Evolutionary conservation across 441 rosid species (phyloP).

Genomic region (Eruca vesicaria): DNA sequence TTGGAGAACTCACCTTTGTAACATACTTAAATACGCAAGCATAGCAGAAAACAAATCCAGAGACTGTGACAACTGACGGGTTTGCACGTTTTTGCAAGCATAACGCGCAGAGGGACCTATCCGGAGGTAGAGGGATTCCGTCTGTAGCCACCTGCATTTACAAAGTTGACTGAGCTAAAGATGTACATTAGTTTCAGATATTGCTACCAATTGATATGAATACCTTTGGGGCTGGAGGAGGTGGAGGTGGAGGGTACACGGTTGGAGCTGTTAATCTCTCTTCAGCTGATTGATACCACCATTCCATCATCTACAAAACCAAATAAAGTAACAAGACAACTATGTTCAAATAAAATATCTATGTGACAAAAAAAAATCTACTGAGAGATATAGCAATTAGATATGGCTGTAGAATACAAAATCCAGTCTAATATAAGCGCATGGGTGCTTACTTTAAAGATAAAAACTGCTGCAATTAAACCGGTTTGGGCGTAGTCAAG

Average conservation of each 20-base stretch:
- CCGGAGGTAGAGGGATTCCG: conserved; percentile 78
- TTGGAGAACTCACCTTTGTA: conserved; percentile 65
- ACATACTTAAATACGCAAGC: conserved; percentile 91
- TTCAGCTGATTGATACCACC: conserved; percentile 99
- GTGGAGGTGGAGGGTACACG: conserved; percentile 97
- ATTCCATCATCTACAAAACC: conserved; percentile 87
- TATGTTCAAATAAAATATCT: neutral
- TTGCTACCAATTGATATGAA: conserved; percentile 3
- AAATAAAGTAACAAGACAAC: neutral
- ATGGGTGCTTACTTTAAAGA: conserved; percentile 74
- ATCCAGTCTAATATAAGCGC: neutral
- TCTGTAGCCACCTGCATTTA: conserved; percentile 71
- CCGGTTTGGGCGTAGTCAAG: conserved; percentile 99
- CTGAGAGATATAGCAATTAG: neutral
- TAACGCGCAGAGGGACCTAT: conserved; percentile 83
- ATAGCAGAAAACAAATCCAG: conserved; percentile 97
- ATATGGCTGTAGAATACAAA: neutral
- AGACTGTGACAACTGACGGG: conserved; percentile 91
- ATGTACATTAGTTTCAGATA: conserved; percentile 9
- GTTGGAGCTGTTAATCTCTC: conserved; percentile 99
- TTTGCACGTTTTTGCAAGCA: conserved; percentile 96
- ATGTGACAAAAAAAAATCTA: neutral
- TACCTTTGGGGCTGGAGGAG: conserved; percentile 97
- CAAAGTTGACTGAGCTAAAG: neutral
- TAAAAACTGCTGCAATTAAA: conserved; percentile 90